phyloP scores from a whole-genome alignment of 116 monocot species.

The Cymodocea nodosa region DNA sequence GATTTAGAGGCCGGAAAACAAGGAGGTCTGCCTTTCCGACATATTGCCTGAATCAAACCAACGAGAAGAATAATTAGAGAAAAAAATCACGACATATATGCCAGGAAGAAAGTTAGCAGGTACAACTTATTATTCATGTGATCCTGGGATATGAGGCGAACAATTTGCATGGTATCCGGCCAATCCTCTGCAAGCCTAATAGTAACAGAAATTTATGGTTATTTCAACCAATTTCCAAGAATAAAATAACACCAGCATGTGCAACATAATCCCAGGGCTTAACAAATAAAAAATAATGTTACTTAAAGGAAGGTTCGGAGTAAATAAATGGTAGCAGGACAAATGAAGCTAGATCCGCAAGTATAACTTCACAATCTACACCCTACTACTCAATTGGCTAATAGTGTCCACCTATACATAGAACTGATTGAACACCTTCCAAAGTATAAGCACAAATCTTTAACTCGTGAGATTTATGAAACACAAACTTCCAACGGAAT shows the following conservation, averaged over 20 bases:
- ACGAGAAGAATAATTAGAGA: not conserved
- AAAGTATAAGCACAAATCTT: too few species aligned
- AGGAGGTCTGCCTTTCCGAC: constrained; percentile 89
- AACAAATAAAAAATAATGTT: too few species aligned
- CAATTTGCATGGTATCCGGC: constrained; percentile 87
- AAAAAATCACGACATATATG: not conserved
- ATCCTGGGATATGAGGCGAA: constrained; percentile 93
- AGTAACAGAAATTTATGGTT: not conserved
- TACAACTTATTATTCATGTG: constrained; percentile 96
- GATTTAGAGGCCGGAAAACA: constrained; percentile 88
- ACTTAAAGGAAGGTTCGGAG: too few species aligned
- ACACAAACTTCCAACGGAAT: too few species aligned
- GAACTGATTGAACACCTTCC: too few species aligned
- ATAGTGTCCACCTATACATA: too few species aligned
- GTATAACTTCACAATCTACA: too few species aligned
- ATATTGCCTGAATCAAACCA: constrained; percentile 52
- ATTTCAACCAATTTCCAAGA: not conserved
- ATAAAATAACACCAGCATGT: not conserved
- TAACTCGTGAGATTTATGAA: too few species aligned
- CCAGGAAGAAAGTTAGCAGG: constrained; percentile 3
- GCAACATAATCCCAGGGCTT: too few species aligned
- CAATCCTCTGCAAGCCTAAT: constrained; percentile 87
- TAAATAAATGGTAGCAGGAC: too few species aligned
- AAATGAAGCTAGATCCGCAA: too few species aligned
- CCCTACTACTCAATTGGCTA: too few species aligned